Base-by-base conservation (phyloP, 169 alveolate genomes). In the Cryptosporidium muris region DNA sequence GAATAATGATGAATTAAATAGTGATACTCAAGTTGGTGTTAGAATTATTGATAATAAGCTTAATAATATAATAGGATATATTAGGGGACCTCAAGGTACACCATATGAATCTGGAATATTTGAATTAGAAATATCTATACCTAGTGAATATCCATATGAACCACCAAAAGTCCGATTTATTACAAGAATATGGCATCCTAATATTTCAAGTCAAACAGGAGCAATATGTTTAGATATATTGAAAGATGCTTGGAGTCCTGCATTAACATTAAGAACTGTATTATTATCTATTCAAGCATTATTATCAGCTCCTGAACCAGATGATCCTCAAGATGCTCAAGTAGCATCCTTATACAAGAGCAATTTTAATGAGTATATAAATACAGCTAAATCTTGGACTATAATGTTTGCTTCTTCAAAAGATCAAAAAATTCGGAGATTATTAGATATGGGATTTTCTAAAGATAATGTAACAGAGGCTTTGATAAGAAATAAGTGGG, bases 191-290 rank as follows among this genome's bases (percentile, higher is more conserved):
- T 97, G 99, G 99, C 99, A 97, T 88, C 99, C 99, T 5, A 97
- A 97, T 67, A 94, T 97, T 62, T 93, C 97, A 66, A 92, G 97
- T 66, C 82, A 67, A 67, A 94, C 97, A 12, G 97, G 99, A 6
- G 99, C 98, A 42, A 97, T 97, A 49, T 96, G 99, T 88, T 89
- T 97, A 74, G 99, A 96, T 88, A 95, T 95, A 52, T 90, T 96
- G n/a, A 94, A 96, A 85, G 92, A 94, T 81, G 99, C 95, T 82
- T 97, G 99, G 99, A 94, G 97, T 48, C 99, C 99, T n/a, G 99
- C 99, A 7, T 89, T 97, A 51, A 95, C 99, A 4, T 92, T 95
- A 42, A 92, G 98, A 52, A 95, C 98, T n/a, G 98, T 96, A 48
- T 92, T 95, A 51, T 89, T 92, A 5, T 89, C 93, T 37, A 80